Evolutionary conservation across 2,329 filamentous ascomycete genomes (phyloP).

Genomic region (Orbilia quercus): DNA sequence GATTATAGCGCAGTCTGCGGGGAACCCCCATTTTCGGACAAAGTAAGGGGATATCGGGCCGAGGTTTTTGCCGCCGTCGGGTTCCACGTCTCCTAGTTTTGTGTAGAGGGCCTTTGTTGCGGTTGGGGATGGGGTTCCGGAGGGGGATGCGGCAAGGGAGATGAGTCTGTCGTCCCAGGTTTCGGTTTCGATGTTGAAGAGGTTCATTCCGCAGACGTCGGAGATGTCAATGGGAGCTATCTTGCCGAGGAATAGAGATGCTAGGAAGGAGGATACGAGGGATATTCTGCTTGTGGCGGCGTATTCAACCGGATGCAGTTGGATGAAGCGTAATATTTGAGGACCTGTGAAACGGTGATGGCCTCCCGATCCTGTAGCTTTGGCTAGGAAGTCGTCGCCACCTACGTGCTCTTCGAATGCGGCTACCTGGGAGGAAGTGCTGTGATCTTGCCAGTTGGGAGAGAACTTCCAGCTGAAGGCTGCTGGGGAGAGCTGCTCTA

Average conservation of each 20-base stretch:
- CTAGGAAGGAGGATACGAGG: conserved; percentile 93
- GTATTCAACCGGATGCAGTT: conserved; percentile 83
- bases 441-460: conserved; percentile 98
- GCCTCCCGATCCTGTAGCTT: conserved; percentile 87
- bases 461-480: conserved; percentile 87
- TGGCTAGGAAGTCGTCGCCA: conserved; percentile 74
- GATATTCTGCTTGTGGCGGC: conserved; percentile 83
- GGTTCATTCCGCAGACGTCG: conserved; percentile 95
- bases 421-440: conserved; percentile 91
- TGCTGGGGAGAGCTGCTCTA: conserved; percentile 74
- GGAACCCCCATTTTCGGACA: conserved; percentile 79
- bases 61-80: conserved; percentile 82
- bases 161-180: conserved; percentile 81
- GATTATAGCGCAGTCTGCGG: conserved; percentile 75
- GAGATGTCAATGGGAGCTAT: conserved; percentile 92
- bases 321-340: conserved; percentile 89
- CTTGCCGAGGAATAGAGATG: conserved; percentile 84
- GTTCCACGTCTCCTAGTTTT: conserved; percentile 83
- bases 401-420: conserved; percentile 81
- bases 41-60: conserved; percentile 84
- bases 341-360: conserved; percentile 99
- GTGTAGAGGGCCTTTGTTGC: conserved; percentile 74
- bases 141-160: conserved; percentile 71
- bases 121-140: conserved; percentile 66
- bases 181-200: conserved; percentile 86